phyloP scores from a whole-genome alignment of 768 basidiomycete genomes.

The Lactarius sanguifluus region DNA sequence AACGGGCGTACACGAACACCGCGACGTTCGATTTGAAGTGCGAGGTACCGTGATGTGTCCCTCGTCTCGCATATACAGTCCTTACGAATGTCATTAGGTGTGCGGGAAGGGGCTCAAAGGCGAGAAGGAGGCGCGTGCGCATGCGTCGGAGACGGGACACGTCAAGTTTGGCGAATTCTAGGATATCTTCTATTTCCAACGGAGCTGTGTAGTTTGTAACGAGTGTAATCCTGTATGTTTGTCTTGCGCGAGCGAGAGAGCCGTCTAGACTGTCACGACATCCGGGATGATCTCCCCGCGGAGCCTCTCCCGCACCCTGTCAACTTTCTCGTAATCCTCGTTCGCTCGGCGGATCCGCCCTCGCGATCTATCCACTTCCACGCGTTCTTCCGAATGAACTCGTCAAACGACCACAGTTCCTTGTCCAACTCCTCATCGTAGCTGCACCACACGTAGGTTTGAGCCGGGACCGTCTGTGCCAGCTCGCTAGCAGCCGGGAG shows the following conservation, averaged over 20 bases:
- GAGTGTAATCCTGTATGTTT: background rate
- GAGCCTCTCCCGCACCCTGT: slow-evolving; percentile 41
- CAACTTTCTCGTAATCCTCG: slow-evolving; percentile 52
- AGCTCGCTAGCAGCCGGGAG: slow-evolving; percentile 42
- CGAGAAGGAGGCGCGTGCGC: slow-evolving; percentile 88
- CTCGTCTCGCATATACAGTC: background rate
- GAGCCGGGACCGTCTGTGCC: slow-evolving; percentile 43
- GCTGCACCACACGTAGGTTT: slow-evolving; percentile 72
- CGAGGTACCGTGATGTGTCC: slow-evolving; percentile 48
- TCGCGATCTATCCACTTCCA: slow-evolving; percentile 70
- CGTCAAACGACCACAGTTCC: slow-evolving; percentile 77
- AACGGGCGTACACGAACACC: slow-evolving; percentile 89
- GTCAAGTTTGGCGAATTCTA: slow-evolving; percentile 80
- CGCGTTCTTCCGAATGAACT: slow-evolving; percentile 73
- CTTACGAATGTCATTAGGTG: slow-evolving; percentile 44
- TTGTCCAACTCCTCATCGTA: slow-evolving; percentile 47
- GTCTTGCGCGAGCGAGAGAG: background rate
- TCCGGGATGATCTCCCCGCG: background rate
- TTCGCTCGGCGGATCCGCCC: slow-evolving; percentile 36
- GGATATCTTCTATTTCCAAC: slow-evolving; percentile 17
- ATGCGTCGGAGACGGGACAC: slow-evolving; percentile 88
- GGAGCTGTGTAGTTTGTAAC: background rate
- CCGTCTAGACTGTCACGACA: background rate
- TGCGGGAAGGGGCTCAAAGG: slow-evolving; percentile 88
- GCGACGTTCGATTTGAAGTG: slow-evolving; percentile 89